phyloP scores from a whole-genome alignment of 1,139 yeast species.

The Debaryomycetaceae sp. region DNA sequence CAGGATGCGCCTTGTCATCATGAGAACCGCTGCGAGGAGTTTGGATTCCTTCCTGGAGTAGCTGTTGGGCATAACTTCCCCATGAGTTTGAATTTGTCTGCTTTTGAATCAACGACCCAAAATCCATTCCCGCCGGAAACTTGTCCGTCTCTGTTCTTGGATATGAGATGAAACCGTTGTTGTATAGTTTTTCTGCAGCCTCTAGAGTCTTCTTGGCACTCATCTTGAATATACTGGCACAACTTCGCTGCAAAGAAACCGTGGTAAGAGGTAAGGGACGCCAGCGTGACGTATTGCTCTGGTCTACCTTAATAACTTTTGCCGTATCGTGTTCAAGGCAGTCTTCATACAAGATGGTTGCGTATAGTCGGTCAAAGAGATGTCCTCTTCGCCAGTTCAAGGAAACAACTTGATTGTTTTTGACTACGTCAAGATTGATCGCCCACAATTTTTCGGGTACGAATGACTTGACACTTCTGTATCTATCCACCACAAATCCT shows the following conservation, averaged over 20 bases:
- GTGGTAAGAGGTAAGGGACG: constrained; percentile 92
- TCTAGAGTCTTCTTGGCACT: constrained; percentile 80
- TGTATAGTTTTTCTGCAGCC: constrained; percentile 84
- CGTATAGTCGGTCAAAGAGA: constrained; percentile 70
- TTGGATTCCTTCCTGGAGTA: constrained; percentile 36
- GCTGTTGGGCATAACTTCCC: constrained; percentile 44
- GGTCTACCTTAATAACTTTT: constrained; percentile 47
- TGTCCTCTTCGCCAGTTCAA: constrained; percentile 69
- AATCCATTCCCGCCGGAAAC: constrained; percentile 74
- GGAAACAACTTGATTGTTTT: constrained; percentile 31
- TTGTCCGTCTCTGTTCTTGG: constrained; percentile 97
- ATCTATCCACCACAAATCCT: constrained; percentile 96
- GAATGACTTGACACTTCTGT: constrained; percentile 68
- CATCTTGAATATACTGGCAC: constrained; percentile 69
- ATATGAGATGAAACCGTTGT: constrained; percentile 81
- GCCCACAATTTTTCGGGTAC: constrained; percentile 80
- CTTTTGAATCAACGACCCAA: constrained; percentile 53
- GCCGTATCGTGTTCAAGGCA: constrained; percentile 52
- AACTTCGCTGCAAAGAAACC: constrained; percentile 88
- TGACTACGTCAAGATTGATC: constrained; percentile 50
- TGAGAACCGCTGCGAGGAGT: constrained; percentile 76
- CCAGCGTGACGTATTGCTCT: constrained; percentile 69
- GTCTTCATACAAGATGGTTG: constrained; percentile 59
- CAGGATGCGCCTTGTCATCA: constrained; percentile 97
- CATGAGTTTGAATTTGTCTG: constrained; percentile 52